Evolutionary conservation across 805 yeast species (phyloP), one percentile per base, ranked within the genome.

Genomic region (Yamadazyma laniorum): DNA sequence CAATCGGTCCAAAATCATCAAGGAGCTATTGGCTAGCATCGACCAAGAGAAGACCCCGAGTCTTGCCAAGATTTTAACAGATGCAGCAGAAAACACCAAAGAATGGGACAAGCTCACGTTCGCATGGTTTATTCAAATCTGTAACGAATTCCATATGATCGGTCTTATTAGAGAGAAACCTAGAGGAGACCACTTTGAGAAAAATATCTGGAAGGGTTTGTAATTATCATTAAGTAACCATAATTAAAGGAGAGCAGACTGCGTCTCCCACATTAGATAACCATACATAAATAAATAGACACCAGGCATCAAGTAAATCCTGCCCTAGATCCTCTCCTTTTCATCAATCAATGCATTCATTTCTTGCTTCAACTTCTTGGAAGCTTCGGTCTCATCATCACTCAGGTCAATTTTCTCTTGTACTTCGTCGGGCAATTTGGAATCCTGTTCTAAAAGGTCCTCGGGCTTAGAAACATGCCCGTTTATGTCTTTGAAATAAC

Each of bases 51-150:
- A 27, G 5, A 21, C 4, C 6, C 9, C 31, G 6, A 6, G 26
- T 23, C 13, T 29, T 16, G 44, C 49, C 30, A 47, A 55, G 5
- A 47, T 48, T 9, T 56, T 55, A 9, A 13, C 26, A 2, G 25
- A 18, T 11, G 42, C 52, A 8, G 54, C 50, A 36, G 38, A 53
- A 6, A 59, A 56, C 13, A 71, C 68, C 4, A 59, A 53, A 1
- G 65, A 63, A 6, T 85, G 93, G 88, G 82, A 81, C 31, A 74
- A 77, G 43, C 50, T 81, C 32, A 63, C 80, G 0, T 65, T 84
- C 47, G 75, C 87, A 3, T 77, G 93, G 77, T 89, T 89, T 54
- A 62, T 85, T 43, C 90, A 85, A 48, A 79, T 80, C 14, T 69
- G 90, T 34, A 75, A 75, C 18, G 95, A 88, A 53, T 65, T 89